Conservation (phyloP, 1,284 basidiomycete species). For the Fomitopsis schrenkii region DNA sequence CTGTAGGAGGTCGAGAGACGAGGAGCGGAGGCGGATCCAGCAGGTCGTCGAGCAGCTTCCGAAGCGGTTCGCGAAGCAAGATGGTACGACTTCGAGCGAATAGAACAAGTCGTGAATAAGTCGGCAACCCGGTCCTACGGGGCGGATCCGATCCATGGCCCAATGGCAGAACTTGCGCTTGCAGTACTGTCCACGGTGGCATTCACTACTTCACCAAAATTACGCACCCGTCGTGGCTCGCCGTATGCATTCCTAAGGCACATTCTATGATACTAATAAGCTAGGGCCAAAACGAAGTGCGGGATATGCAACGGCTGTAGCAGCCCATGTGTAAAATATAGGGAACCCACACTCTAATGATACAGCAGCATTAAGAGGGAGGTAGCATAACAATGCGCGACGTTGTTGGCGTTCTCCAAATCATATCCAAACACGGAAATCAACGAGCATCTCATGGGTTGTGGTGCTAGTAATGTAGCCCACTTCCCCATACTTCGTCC, state of each 20-base stretch:
- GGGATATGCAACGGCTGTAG: too few species aligned
- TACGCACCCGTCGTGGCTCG: background rate
- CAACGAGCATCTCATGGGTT: too few species aligned
- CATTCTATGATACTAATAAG: too few species aligned
- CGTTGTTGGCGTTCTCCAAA: too few species aligned
- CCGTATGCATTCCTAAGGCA: background rate
- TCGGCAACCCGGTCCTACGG: background rate
- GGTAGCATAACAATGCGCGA: too few species aligned
- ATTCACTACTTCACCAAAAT: background rate
- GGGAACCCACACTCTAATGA: background rate
- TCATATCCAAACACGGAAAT: background rate
- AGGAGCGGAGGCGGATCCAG: slow-evolving; percentile 52
- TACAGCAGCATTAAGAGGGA: too few species aligned
- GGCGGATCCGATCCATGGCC: background rate
- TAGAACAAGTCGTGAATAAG: background rate
- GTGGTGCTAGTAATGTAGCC: slow-evolving; percentile 8
- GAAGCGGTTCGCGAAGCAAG: slow-evolving; percentile 44
- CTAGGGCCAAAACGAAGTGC: too few species aligned
- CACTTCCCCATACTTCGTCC: slow-evolving; percentile 48
- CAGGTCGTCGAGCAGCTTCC: slow-evolving; percentile 60
- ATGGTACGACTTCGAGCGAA: slow-evolving; percentile 9
- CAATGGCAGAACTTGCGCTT: background rate
- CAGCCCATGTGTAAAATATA: background rate
- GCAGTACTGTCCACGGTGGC: background rate
- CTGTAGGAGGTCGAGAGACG: slow-evolving; percentile 50